Conservation (phyloP, 2,329 filamentous ascomycete genomes). For the Fusarium sp. region DNA sequence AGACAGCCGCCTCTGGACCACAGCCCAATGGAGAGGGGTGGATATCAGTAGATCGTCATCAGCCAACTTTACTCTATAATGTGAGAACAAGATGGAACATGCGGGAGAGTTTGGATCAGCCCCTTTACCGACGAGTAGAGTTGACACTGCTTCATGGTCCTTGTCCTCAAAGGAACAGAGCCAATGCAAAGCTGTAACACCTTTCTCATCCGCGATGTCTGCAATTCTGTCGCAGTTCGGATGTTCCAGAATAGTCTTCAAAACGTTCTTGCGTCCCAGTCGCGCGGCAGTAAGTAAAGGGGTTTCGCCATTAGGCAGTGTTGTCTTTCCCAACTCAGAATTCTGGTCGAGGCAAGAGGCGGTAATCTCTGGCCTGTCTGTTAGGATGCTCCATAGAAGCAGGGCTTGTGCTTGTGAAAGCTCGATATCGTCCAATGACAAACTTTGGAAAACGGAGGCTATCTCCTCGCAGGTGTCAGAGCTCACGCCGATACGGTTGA, state of each 20-base stretch:
- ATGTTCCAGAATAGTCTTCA: neutral
- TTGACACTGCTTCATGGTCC: neutral
- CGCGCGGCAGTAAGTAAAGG: neutral
- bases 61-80: neutral
- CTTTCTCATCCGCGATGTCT: neutral
- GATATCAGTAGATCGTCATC: neutral
- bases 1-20: neutral
- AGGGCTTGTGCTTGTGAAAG: neutral
- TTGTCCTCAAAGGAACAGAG: slow-evolving; percentile 1
- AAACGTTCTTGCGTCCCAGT: neutral
- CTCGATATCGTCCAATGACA: neutral
- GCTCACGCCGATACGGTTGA: neutral
- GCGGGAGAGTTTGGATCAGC: slow-evolving; percentile 2
- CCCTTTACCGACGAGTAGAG: neutral
- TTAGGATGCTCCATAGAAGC: neutral
- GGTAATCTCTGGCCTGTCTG: neutral
- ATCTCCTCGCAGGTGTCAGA: neutral
- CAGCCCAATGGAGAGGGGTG: slow-evolving; percentile 4
- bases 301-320: neutral
- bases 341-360: neutral
- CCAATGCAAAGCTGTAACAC: slow-evolving; percentile 5
- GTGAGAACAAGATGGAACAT: neutral
- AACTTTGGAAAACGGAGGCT: neutral
- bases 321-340: neutral
- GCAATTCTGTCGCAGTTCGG: neutral